A percentile compares a stretch with the other conserved stretches of the same genome.
Evolutionary conservation across 2,329 filamentous ascomycete species (phyloP).

Genomic region (Claviceps pusilla): DNA sequence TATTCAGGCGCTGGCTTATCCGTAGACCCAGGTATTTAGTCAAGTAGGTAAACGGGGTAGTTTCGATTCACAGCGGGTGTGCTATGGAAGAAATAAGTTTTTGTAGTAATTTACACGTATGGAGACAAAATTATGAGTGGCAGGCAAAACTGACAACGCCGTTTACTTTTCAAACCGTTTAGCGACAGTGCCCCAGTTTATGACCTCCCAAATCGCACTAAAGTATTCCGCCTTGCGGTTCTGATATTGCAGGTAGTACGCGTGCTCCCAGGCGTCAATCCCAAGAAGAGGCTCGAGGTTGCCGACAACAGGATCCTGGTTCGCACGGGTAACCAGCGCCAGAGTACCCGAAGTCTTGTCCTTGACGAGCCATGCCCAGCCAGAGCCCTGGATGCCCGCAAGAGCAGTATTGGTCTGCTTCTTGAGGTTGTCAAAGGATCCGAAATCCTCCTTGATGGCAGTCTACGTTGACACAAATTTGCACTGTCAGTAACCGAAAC

Average conservation of each 20-base stretch:
- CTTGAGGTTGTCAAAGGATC: slow-evolving; percentile 47
- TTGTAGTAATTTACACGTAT: slow-evolving; percentile 1
- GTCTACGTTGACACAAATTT: slow-evolving; percentile 17
- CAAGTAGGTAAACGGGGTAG: neutral
- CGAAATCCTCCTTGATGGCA: slow-evolving; percentile 52
- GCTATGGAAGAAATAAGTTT: neutral
- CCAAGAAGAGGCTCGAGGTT: slow-evolving; percentile 71
- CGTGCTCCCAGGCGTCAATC: slow-evolving; percentile 92
- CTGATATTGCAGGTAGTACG: slow-evolving; percentile 91
- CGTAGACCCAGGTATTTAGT: too few relatives aligned
- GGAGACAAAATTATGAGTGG: neutral
- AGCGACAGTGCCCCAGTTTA: slow-evolving; percentile 88
- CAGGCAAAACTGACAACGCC: neutral
- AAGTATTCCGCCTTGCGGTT: slow-evolving; percentile 97
- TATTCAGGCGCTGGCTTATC: too few relatives aligned
- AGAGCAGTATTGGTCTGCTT: slow-evolving; percentile 55
- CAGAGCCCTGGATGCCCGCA: slow-evolving; percentile 67
- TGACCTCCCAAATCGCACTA: slow-evolving; percentile 79
- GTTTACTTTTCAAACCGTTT: slow-evolving; percentile 49
- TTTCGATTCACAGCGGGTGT: neutral
- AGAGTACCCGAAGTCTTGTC: slow-evolving; percentile 48
- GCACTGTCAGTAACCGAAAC: neutral
- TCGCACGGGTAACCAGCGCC: slow-evolving; percentile 55
- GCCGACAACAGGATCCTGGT: slow-evolving; percentile 80
- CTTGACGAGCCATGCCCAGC: slow-evolving; percentile 82